Base-by-base conservation (phyloP, 1,284 basidiomycete genomes). In the Xerocomus subilludens region DNA sequence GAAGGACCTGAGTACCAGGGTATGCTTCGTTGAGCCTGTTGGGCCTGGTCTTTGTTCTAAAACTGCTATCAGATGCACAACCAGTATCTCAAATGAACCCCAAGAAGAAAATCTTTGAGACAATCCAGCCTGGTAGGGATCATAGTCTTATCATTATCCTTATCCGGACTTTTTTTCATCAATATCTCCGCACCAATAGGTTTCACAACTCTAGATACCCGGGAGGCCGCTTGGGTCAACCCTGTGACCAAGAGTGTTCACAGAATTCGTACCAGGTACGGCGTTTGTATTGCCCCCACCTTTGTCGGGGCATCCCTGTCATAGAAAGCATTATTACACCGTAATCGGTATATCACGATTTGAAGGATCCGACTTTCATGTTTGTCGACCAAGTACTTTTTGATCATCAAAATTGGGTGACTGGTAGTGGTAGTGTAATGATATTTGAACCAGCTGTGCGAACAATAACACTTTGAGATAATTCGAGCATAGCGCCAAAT, bases 81-180 rank as follows among this genome's bases (percentile, higher is more conserved):
- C 94, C 96, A 5, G 86, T 97, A 56, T 84, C 92, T 6, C 94
- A 96, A 80, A 88, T 98, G 75, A 98, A 98, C 85, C 97, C 97
- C 20, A 98, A 98, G 87, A 98, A 98, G 88, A 99, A 98, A 87
- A 94, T 98, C 45, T 98, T 98, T 79, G 97, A 98, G 87, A 93
- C 95, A 1, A 91, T 98, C 67, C 97, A 98, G 82, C 96, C 96
- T 75, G 91, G 93, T 92, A 76, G 38, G 85, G 10, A 55, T n/a
- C 5, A 30, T 38, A 20, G 0, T 47, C 5, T 51, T 42, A 38
- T 58, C 47, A 5, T 51, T 42, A 38, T 58, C 35, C 30, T 66
- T 53, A 65, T 67, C 49, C 27, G 42, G 42, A 42, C 32, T 51
- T 66, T 70, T 66, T 60, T 75, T 33, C 11, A 78, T 64, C 27